Evolutionary conservation across 352 stramenopile species (phyloP), one percentile per base, ranked within the genome.

Genomic region (Phytopythium mirpurense): DNA sequence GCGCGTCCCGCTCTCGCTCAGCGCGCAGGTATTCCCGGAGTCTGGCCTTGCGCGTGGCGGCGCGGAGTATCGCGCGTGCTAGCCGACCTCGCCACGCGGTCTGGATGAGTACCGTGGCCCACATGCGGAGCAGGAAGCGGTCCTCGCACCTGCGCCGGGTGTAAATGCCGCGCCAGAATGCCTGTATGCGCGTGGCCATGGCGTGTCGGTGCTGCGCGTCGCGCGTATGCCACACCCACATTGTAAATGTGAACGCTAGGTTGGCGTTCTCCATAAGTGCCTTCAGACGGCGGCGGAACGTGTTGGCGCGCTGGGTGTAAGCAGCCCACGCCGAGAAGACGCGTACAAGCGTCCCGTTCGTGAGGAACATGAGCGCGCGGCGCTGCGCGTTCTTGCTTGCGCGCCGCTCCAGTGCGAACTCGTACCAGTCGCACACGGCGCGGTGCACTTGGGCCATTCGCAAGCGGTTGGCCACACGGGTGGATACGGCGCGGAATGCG

Each of bases 91-190:
- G 71, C 80, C 80, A 93, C 6, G 72, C 70, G 6, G 67, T 89
- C 40, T 93, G 80, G 29, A 90, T 77, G n/a, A 86, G 51, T 16
- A 90, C 68, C 0, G 68, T 57, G 0, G 83, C 83, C 83, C 83
- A 93, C 1, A 88, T 49, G 19, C 61, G 54, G 19, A 68, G 68
- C 10, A 77, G 86, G 63, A 72, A 89, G 21, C 73, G 51, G 44
- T 93, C 73, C 63, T 93, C 83, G 6, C 72, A 53, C 2, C 56
- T 35, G 0, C 79, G 72, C 1, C 83, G 72, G 24, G 61, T 54
- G 1, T 57, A 12, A 8, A 73, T 50, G 2, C 83, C 80, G 11
- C 83, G 77, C 80, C 80, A 93, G 35, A 83, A 86, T 2, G 80
- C 72, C 47, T 91, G 78, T 9, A 91, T 31, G 14, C 21, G 51